Evolutionary conservation across 306 rosid species (phyloP).

Genomic region (Cicer arietinum): DNA sequence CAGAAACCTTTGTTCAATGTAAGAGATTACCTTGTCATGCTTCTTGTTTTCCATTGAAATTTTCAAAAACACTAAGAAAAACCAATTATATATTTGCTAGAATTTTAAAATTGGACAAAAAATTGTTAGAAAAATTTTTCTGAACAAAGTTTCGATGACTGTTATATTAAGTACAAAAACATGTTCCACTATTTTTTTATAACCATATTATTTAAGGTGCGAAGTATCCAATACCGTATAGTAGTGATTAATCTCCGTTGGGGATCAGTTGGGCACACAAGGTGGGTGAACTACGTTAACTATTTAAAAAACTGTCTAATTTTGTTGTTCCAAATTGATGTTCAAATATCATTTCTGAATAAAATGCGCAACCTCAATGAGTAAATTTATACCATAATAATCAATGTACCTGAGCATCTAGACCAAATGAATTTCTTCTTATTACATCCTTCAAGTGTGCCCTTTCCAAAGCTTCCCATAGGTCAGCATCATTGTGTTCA

Average conservation of each 20-base stretch:
- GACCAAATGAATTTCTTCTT: conserved; percentile 72
- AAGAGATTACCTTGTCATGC: conserved; percentile 32
- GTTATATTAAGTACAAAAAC: background rate
- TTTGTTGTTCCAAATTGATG: no score
- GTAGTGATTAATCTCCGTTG: no score
- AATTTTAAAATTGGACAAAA: background rate
- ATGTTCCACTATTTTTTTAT: background rate
- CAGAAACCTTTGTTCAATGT: conserved; percentile 64
- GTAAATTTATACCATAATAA: conserved; percentile 3
- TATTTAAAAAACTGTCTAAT: no score
- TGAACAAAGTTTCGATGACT: conserved; percentile 3
- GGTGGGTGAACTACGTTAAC: no score
- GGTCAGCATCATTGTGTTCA: conserved; percentile 80
- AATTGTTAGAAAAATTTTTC: background rate
- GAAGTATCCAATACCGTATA: no score
- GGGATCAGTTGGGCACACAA: no score
- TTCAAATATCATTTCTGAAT: no score
- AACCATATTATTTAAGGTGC: no score
- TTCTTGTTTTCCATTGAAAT: conserved; percentile 7
- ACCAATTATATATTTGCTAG: background rate
- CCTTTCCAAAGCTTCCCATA: conserved; percentile 91
- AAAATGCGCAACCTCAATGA: conserved; percentile 12
- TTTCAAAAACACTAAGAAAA: background rate
- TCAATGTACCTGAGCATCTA: conserved; percentile 73
- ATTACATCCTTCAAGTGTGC: conserved; percentile 80